Evolutionary conservation across 495 filamentous ascomycete species (phyloP), one percentile per base, ranked within the genome.

Genomic region (Neurospora sp.): DNA sequence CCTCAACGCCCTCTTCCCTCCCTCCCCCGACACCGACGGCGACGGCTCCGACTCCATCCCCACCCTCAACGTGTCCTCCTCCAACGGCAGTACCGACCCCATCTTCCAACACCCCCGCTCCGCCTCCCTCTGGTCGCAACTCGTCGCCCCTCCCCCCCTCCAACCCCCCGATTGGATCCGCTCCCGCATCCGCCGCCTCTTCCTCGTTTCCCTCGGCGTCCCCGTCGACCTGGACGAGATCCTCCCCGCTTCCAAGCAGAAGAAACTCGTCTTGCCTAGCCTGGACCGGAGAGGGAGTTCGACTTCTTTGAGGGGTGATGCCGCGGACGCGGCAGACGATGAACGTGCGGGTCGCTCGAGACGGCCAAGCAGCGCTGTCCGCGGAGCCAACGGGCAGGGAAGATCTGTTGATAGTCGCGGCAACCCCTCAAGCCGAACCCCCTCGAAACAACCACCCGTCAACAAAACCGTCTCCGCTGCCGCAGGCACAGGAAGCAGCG

Each of bases 151-250:
- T 27, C 96, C 96, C 1, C 94, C 96, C 4, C 89, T 98, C 38
- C 94, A 97, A 80, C 96, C 96, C 1, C 95, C 96, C 1, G 95
- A 99, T 82, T 99, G 96, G 96, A 94, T 97, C 74, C 93, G 96
- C 73, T 97, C 93, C 70, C 94, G 95, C 71, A 98, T 98, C 78
- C 93, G 96, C 71, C 92, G 96, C 11, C 89, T 98, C 46, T 99
- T 99, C 82, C 89, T 99, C 41, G 96, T 99, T 46, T 97, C 93
- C 12, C 88, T 99, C 5, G 96, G 96, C 18, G 96, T 99, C 1
- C 96, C 96, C 6, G 91, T 99, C 69, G 96, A 99, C 77, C 87
- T 99, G 3, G 96, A 99, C 81, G 96, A 98, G 84, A 98, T 98
- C 74, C 88, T 98, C 23, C 96, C 96, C 3, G 93, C 95, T 3